Conservation (phyloP, 1,284 basidiomycete genomes). For the Ustilago tritici region DNA sequence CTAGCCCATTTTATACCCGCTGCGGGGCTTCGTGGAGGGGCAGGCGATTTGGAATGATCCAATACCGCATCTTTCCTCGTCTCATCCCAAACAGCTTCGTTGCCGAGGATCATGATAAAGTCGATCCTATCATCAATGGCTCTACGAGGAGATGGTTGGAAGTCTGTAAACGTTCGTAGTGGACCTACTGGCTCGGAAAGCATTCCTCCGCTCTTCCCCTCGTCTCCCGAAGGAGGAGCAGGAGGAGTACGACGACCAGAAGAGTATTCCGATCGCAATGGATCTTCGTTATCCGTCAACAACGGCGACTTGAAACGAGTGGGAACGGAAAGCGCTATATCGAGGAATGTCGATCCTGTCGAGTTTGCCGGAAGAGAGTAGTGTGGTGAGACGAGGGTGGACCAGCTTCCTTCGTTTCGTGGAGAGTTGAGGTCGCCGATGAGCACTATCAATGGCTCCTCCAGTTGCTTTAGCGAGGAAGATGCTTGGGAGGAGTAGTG, state of each 20-base stretch:
- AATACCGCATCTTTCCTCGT: slow-evolving; percentile 26
- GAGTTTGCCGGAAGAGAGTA: slow-evolving; percentile 32
- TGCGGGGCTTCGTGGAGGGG: slow-evolving; percentile 4
- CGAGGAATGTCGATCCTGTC: slow-evolving; percentile 35
- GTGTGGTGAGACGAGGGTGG: slow-evolving; percentile 47
- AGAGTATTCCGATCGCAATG: slow-evolving; percentile 23
- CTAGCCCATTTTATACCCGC: background rate
- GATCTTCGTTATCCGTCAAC: slow-evolving; percentile 43
- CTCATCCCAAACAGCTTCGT: slow-evolving; percentile 36
- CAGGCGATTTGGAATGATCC: slow-evolving; percentile 22
- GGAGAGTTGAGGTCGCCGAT: slow-evolving; percentile 59
- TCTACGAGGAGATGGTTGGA: slow-evolving; percentile 24
- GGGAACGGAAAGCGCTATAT: slow-evolving; percentile 46
- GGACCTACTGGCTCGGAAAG: slow-evolving; percentile 41
- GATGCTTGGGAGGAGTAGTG: slow-evolving; percentile 6
- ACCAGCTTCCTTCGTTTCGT: slow-evolving; percentile 49
- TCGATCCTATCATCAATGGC: slow-evolving; percentile 54
- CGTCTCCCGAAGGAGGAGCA: background rate
- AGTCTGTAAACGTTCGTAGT: slow-evolving; percentile 50
- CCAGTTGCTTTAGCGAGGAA: background rate
- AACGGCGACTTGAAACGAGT: slow-evolving; percentile 29
- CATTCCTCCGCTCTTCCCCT: slow-evolving; percentile 9
- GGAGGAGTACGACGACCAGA: slow-evolving; percentile 15
- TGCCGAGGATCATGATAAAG: slow-evolving; percentile 51
- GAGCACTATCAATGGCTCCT: slow-evolving; percentile 47